These are phyloP conservation scores for Lactifluus piperatus DNA, from an alignment of 768 basidiomycete genomes.

Conservation along the genomic window DNA sequence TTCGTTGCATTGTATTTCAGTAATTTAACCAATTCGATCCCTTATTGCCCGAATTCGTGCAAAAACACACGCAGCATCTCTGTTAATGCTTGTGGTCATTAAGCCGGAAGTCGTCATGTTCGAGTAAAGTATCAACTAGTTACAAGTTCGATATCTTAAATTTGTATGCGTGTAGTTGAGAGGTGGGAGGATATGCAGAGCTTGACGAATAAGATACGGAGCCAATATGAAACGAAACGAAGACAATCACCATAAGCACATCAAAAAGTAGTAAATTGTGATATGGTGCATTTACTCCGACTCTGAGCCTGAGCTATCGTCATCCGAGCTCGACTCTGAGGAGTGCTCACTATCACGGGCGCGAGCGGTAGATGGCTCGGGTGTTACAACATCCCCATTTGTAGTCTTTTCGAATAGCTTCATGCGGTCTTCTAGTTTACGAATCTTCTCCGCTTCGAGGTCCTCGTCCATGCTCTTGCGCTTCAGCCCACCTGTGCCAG, in stretches of 20 bases:
- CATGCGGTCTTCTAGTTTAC: slow-evolving; percentile 82
- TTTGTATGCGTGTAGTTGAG: slow-evolving; percentile 24
- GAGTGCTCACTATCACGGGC: slow-evolving; percentile 63
- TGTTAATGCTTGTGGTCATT: neutral
- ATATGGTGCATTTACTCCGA: slow-evolving; percentile 50
- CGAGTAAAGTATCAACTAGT: slow-evolving; percentile 23
- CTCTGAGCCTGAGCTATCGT: slow-evolving; percentile 76
- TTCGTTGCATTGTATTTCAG: neutral
- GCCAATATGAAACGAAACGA: slow-evolving; percentile 7
- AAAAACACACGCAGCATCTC: neutral
- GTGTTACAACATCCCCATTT: slow-evolving; percentile 30
- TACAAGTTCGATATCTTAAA: slow-evolving; percentile 27
- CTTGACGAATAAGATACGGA: slow-evolving; percentile 21
- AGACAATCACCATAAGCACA: slow-evolving; percentile 11
- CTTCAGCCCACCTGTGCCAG: slow-evolving; percentile 83
- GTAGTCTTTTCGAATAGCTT: slow-evolving; percentile 58
- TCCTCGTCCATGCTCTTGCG: slow-evolving; percentile 97
- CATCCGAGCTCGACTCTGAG: slow-evolving; percentile 72
- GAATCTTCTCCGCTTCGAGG: slow-evolving; percentile 92
- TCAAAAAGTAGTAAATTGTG: neutral
- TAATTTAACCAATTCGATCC: neutral
- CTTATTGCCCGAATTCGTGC: neutral
- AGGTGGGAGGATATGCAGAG: slow-evolving; percentile 21
- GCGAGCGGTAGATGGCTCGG: slow-evolving; percentile 28
- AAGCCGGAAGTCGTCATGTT: slow-evolving; percentile 19